A percentile compares a stretch with the other conserved stretches of the same genome.
phyloP scores from a whole-genome alignment of 2,329 filamentous ascomycete species.

The Penicillium vulpinum region DNA sequence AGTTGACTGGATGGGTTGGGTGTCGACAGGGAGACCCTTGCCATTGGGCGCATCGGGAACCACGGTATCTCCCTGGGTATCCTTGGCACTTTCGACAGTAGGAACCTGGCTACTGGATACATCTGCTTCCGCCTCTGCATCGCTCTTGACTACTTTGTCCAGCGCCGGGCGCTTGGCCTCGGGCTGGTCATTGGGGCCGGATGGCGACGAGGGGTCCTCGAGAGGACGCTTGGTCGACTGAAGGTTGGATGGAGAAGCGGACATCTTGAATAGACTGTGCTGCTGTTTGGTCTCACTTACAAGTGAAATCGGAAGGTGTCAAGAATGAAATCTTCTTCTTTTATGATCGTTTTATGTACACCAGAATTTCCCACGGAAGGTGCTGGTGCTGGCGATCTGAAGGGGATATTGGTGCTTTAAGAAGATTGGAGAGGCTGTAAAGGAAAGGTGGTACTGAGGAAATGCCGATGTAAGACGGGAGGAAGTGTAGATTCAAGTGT shows the following conservation, averaged over 20 bases:
- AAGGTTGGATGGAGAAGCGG: constrained; percentile 59
- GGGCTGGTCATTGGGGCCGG: constrained; percentile 85
- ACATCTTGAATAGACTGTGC: constrained; percentile 60
- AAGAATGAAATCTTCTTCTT: constrained; percentile 53
- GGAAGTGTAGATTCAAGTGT: constrained; percentile 30
- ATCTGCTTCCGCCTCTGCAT: constrained; percentile 38
- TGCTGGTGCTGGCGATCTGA: constrained; percentile 68
- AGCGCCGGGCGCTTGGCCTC: constrained; percentile 96
- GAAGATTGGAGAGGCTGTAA: constrained; percentile 30
- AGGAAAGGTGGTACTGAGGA: constrained; percentile 39
- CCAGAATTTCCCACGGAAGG: constrained; percentile 86
- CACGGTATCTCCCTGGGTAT: constrained; percentile 64
- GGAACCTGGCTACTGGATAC: constrained; percentile 26
- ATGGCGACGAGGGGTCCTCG: constrained; percentile 94
- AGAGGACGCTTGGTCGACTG: constrained; percentile 78
- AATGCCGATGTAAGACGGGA: constrained; percentile 29
- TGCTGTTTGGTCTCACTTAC: constrained; percentile 40
- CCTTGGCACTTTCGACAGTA: constrained; percentile 23
- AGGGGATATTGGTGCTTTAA: constrained; percentile 42
- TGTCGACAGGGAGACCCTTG: constrained; percentile 53
- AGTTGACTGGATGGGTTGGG: constrained; percentile 61
- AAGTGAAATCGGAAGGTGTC: constrained; percentile 48
- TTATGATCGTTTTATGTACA: constrained; percentile 70
- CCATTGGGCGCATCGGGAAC: constrained; percentile 64
- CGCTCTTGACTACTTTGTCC: constrained; percentile 81